These are phyloP conservation scores for Fusarium sp. DNA, from an alignment of 2,329 filamentous ascomycete species.

Conservation along the genomic window DNA sequence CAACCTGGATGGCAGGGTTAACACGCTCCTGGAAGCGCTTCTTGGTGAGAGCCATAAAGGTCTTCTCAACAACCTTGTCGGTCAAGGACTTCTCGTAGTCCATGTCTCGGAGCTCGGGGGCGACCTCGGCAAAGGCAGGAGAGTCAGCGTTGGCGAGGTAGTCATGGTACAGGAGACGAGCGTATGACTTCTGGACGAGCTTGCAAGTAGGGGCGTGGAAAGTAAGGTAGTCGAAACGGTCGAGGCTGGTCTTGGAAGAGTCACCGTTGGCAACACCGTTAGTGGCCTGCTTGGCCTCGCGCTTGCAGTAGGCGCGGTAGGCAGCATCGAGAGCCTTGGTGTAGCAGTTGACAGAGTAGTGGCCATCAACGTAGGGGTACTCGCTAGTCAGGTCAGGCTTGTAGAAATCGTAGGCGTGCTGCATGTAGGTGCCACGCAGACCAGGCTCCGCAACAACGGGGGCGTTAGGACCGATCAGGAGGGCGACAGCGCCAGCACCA, in stretches of 20 bases:
- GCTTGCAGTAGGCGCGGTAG: conserved; percentile 82
- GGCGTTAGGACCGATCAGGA: conserved; percentile 81
- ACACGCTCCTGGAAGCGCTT: conserved; percentile 85
- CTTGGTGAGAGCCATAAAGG: conserved; percentile 84
- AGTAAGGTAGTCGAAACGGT: conserved; percentile 83
- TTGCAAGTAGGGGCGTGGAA: conserved; percentile 92
- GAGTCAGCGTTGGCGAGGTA: conserved; percentile 75
- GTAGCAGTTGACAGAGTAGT: conserved; percentile 85
- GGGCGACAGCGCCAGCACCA: conserved; percentile 80
- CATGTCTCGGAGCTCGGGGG: conserved; percentile 78
- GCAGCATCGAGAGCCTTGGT: conserved; percentile 80
- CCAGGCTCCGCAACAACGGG: conserved; percentile 81
- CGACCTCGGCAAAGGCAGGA: conserved; percentile 76
- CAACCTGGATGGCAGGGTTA: conserved; percentile 75
- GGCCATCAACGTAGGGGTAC: conserved; percentile 85
- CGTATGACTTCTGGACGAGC: conserved; percentile 85
- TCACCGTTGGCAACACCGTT: conserved; percentile 61
- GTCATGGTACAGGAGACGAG: conserved; percentile 85
- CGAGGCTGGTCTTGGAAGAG: conserved; percentile 68
- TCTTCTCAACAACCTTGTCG: conserved; percentile 87
- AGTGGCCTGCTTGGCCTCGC: conserved; percentile 68
- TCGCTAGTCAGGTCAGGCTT: conserved; percentile 89
- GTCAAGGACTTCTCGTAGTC: conserved; percentile 81
- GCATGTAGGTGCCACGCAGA: conserved; percentile 81
- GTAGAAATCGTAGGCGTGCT: conserved; percentile 89